Percentiles rank a stretch among this genome's conserved stretches.
These are phyloP conservation scores for Podaxis sp. DNA, from an alignment of 768 basidiomycete species.

Conservation along the genomic window DNA sequence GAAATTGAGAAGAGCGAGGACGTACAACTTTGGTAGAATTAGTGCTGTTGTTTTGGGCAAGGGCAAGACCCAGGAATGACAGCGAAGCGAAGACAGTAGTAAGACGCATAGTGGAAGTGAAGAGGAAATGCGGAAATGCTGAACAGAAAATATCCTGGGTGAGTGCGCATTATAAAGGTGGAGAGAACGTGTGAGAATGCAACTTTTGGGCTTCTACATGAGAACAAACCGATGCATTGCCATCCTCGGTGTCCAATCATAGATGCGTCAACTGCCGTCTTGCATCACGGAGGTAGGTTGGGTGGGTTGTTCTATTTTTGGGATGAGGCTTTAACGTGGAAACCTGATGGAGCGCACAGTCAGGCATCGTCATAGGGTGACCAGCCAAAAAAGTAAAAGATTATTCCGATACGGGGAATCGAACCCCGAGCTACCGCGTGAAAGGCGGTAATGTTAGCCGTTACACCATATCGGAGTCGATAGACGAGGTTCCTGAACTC, in stretches of 20 bases:
- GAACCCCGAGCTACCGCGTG: conserved; percentile 40
- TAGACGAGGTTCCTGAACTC: background rate
- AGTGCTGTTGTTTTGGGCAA: conserved; percentile 10
- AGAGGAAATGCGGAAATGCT: background rate
- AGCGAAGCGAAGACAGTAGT: conserved; percentile 5
- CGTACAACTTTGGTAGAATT: conserved; percentile 4
- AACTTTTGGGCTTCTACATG: background rate
- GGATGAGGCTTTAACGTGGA: background rate
- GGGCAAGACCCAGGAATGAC: conserved; percentile 7
- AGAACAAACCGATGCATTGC: conserved; percentile 1
- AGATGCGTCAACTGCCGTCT: background rate
- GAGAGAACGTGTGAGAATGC: conserved; percentile 1
- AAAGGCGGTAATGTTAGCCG: conserved; percentile 59
- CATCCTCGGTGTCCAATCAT: background rate
- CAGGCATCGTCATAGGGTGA: background rate
- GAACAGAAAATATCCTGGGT: background rate
- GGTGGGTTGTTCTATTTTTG: background rate
- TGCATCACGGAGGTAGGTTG: background rate
- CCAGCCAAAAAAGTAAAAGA: conserved; percentile 1
- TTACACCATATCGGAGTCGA: conserved; percentile 48
- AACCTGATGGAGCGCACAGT: background rate
- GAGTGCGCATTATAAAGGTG: background rate
- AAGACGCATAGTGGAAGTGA: conserved; percentile 1
- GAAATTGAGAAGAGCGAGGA: background rate
- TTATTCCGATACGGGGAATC: conserved; percentile 30